Evolutionary conservation across 331 rosid genomes (phyloP), one percentile per base, ranked within the genome.

Genomic region (Erythrophleum ivorense): DNA sequence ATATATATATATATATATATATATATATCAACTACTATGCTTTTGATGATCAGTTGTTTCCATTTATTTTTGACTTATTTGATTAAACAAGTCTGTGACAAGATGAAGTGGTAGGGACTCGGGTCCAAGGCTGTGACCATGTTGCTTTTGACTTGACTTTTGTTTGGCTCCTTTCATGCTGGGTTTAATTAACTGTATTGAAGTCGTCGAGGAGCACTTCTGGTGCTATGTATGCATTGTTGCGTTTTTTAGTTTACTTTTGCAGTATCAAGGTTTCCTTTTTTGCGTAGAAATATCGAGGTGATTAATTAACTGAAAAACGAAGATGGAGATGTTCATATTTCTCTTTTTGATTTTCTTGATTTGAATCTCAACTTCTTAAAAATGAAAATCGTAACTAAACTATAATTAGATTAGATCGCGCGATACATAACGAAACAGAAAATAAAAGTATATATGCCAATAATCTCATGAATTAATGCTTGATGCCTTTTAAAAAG

Each of bases 61-160:
- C 66, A 9, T 38, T 68, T 5, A 33, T 18, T 78, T 62, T 49
- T 52, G 15, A 46, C 41, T 34, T 36, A 12, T 34, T 34, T 50
- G 19, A 38, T 50, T 24, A 12, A 21, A 67, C 75, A 60, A 24
- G 48, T 7, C 14, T 15, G 21, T 12, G 67, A 40, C 66, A 66
- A 49, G 29, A 21, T 62, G 5, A 38, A 38, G 76, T 54, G 48
- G 69, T 21, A 68, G 58, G 46, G 55, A 78, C 18, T 31, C 9
- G 19, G 43, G 40, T 62, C 71, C 29, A 33, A 67, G 16, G 48
- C 5, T 34, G 64, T 2, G 34, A 15, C 59, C 9, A 50, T 78
- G 52, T 46, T 54, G 33, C 69, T 68, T 48, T 38, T 68, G 68
- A 15, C 58, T 78, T 67, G 33, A 33, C 72, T 62, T 41, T 9